Evolutionary conservation across 179 eudicot genomes (phyloP), one percentile per base, ranked within the genome.

Genomic region (Beta corolliflora): DNA sequence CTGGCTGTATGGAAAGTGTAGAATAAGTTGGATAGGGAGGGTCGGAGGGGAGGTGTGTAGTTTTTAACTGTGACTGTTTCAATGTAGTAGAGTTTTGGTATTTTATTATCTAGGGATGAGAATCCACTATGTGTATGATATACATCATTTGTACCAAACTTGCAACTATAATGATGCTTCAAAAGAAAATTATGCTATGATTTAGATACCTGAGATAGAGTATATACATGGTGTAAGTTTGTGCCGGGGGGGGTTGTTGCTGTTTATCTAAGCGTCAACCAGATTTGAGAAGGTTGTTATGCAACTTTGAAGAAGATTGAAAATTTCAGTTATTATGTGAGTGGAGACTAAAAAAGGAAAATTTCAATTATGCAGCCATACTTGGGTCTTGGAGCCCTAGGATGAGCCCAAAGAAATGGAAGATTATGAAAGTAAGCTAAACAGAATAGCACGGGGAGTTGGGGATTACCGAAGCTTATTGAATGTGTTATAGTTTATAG

Each of bases 281-380:
- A 72, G 3, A 12, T 9, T 7, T 23, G 25, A 13, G 7, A 11
- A 50, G 44, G 4, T 48, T 48, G 41, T 21, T 50, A 21, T 71
- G 60, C 76, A 72, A 72, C 52, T 18, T 72, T 72, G 44, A 29
- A 72, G 19, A 25, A 1, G n/a, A 50, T 72, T 72, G 44, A 72
- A 36, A n/a, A 0, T 50, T 2, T 23, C 10, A 0, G 2, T 19
- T 48, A 11, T 23, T 50, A 14, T 72, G 12, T 19, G 21, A 25
- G 52, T 11, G 23, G n/a, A 52, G 58, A 50, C 52, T 31, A 23
- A 25, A 36, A 36, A 36, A 36, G 41, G 41, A 36, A 36, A 36
- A 36, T 36, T 3, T 36, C 41, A 36, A 36, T 36, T 36, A 36
- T 2, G 3, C 4, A 36, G 10, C 10, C 7, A 61, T 21, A 23